phyloP scores from a whole-genome alignment of 352 stramenopile genomes.

The Phytophthora pini region DNA sequence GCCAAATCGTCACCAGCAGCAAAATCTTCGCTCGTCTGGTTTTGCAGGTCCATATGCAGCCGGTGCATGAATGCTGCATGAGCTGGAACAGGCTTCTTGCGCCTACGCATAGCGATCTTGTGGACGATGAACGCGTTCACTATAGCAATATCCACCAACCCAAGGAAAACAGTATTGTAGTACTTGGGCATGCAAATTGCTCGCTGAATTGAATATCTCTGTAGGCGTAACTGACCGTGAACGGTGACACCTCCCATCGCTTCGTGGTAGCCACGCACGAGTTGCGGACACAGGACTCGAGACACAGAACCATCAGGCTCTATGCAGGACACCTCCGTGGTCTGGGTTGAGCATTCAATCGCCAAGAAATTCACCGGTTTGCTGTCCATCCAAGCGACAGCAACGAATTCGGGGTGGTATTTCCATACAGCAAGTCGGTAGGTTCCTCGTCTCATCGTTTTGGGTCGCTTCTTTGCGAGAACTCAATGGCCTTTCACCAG shows the following conservation, averaged over 20 bases:
- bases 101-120: neutral
- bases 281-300: neutral
- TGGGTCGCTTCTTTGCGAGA: neutral
- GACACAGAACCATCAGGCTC: neutral
- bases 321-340: neutral
- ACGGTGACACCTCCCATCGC: neutral
- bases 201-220: neutral
- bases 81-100: neutral
- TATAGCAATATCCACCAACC: neutral
- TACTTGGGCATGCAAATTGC: slow-evolving; percentile 1
- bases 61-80: too few relatives aligned
- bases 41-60: neutral
- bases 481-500: neutral
- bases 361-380: neutral
- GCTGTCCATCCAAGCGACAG: neutral
- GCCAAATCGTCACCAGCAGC: neutral
- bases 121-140: neutral
- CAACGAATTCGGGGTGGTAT: neutral
- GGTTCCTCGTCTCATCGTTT: neutral
- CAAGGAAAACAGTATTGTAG: neutral
- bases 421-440: neutral
- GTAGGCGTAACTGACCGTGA: neutral
- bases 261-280: neutral
- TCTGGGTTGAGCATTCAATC: neutral
- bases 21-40: neutral